These are phyloP conservation scores for Tirmania nivea DNA, from an alignment of 495 filamentous ascomycete genomes.

Conservation along the genomic window DNA sequence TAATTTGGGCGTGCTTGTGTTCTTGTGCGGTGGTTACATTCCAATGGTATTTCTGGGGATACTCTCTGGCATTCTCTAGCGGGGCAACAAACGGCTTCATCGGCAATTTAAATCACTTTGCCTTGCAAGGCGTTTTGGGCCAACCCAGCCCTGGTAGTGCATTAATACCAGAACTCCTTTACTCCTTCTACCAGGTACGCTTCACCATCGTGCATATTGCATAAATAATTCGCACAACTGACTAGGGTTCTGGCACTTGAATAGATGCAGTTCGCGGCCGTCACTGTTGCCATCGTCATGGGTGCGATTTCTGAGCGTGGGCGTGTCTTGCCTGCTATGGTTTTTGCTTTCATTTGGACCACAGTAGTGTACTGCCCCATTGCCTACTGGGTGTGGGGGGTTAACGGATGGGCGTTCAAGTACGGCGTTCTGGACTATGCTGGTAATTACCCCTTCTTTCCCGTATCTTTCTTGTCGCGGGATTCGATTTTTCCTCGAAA, in stretches of 20 bases:
- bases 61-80: conserved; percentile 76
- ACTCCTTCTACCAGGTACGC: conserved; percentile 62
- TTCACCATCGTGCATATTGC: not conserved
- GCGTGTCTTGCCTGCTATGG: conserved; percentile 80
- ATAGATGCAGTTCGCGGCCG: conserved; percentile 88
- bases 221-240: not conserved
- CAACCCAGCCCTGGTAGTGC: conserved; percentile 60
- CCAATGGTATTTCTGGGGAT: conserved; percentile 99
- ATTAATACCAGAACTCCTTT: conserved; percentile 72
- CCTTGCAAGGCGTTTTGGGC: conserved; percentile 55
- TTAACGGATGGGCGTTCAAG: conserved; percentile 77
- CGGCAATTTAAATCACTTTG: conserved; percentile 70
- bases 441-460: conserved; percentile 24
- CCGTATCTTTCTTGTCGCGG: not conserved
- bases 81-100: conserved; percentile 64
- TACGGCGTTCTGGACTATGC: conserved; percentile 94
- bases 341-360: conserved; percentile 90
- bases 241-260: not conserved
- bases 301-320: conserved; percentile 86
- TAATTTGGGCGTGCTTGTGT: conserved; percentile 89
- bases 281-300: conserved; percentile 80
- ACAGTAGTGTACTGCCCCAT: conserved; percentile 94
- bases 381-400: conserved; percentile 88
- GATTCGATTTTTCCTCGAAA: not conserved
- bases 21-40: conserved; percentile 74